A percentile compares a stretch with the other conserved stretches of the same genome.
Evolutionary conservation across 331 rosid genomes (phyloP).

Genomic region (Telfairia occidentalis): DNA sequence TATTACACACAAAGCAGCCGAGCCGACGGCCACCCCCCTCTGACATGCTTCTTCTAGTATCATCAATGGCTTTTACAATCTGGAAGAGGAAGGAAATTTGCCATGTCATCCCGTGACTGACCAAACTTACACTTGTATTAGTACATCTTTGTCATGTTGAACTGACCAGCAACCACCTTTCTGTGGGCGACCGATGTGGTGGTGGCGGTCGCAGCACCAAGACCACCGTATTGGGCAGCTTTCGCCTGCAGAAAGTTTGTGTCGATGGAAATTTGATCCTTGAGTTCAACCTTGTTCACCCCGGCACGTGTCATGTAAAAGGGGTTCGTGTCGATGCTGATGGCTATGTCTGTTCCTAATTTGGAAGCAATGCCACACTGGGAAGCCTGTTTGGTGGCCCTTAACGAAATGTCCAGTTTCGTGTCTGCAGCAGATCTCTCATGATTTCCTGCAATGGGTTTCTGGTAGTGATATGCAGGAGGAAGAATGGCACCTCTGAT

Average conservation of each 20-base stretch:
- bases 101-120: background rate
- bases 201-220: slow-evolving; percentile 32
- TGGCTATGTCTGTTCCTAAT: slow-evolving; percentile 57
- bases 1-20: slow-evolving; percentile 2
- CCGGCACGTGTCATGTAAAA: slow-evolving; percentile 75
- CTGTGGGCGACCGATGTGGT: slow-evolving; percentile 37
- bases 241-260: slow-evolving; percentile 49
- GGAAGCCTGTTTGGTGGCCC: slow-evolving; percentile 22
- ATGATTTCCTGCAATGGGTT: slow-evolving; percentile 22
- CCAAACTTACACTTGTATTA: slow-evolving; percentile 7
- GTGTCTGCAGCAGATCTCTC: slow-evolving; percentile 40
- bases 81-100: background rate
- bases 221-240: slow-evolving; percentile 41
- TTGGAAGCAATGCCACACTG: slow-evolving; percentile 52
- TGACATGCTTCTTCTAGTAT: background rate
- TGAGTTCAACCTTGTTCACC: slow-evolving; percentile 42
- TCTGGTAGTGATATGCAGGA: slow-evolving; percentile 37
- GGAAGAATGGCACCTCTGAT: slow-evolving; percentile 41
- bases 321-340: slow-evolving; percentile 59
- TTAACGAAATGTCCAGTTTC: slow-evolving; percentile 16
- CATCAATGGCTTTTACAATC: background rate
- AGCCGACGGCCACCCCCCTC: background rate
- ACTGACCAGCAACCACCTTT: slow-evolving; percentile 62
- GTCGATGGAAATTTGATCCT: slow-evolving; percentile 40
- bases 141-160: slow-evolving; percentile 54